These are phyloP conservation scores for Abrus pulchellus DNA, from an alignment of 306 rosid species.

Conservation along the genomic window DNA sequence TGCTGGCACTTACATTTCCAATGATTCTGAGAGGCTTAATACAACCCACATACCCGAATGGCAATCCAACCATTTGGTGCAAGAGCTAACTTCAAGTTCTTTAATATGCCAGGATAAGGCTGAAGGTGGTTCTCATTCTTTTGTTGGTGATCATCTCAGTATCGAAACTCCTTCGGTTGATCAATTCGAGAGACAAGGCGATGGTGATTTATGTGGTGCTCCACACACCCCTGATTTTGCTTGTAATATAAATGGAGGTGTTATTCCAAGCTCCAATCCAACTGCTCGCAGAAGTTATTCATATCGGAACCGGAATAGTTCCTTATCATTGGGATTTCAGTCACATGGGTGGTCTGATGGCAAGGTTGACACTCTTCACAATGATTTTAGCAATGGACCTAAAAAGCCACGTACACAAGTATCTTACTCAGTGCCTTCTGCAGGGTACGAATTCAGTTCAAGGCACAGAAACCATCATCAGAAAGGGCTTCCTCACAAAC, in stretches of 20 bases:
- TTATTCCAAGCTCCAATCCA: conserved; percentile 74
- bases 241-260: conserved; percentile 68
- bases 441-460: conserved; percentile 68
- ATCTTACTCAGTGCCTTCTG: conserved; percentile 78
- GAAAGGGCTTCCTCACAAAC: conserved; percentile 75
- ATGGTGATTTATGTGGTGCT: conserved; percentile 57
- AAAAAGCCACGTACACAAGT: conserved; percentile 96
- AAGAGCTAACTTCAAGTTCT: conserved; percentile 52
- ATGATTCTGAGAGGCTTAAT: conserved; percentile 50
- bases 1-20: conserved; percentile 56
- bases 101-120: conserved; percentile 55
- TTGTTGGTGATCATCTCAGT: conserved; percentile 62
- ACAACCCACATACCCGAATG: conserved; percentile 47
- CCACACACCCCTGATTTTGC: conserved; percentile 65
- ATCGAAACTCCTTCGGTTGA: conserved; percentile 72
- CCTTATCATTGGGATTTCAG: conserved; percentile 63
- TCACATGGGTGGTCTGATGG: conserved; percentile 83
- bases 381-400: conserved; percentile 82
- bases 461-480: conserved; percentile 62
- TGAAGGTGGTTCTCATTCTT: conserved; percentile 57
- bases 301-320: conserved; percentile 68
- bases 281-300: conserved; percentile 90
- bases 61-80: conserved; percentile 52
- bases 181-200: conserved; percentile 62
- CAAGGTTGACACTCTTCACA: conserved; percentile 66